Conservation (phyloP, 495 filamentous ascomycete genomes). For the Opeltia flavorubescens region DNA sequence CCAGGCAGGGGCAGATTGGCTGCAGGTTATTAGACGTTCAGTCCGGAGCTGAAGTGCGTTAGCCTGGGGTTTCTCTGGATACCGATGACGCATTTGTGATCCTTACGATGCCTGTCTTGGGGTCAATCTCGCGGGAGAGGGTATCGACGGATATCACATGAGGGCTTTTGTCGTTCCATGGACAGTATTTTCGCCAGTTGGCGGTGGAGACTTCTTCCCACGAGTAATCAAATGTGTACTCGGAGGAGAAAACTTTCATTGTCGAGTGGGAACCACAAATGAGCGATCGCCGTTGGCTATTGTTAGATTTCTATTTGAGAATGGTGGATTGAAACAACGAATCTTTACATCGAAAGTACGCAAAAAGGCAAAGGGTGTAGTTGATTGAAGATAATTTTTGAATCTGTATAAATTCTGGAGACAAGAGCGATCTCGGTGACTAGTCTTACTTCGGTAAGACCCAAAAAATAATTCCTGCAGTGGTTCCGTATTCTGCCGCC, state of each 20-base stretch:
- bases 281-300: no score
- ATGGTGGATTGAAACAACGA: no score
- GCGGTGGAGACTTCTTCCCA: slow-evolving; percentile 98
- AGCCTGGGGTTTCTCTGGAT: background rate
- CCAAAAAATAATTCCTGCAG: no score
- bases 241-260: slow-evolving; percentile 92
- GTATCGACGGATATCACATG: slow-evolving; percentile 95
- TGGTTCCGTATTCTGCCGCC: no score
- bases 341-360: no score
- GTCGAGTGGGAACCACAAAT: background rate
- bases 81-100: no score
- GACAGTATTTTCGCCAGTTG: slow-evolving; percentile 98
- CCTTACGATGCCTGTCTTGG: slow-evolving; percentile 68
- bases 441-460: no score
- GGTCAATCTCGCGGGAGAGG: slow-evolving; percentile 65
- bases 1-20: slow-evolving; percentile 81
- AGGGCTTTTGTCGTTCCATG: slow-evolving; percentile 90
- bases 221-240: slow-evolving; percentile 84
- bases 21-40: slow-evolving; percentile 91
- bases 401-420: no score
- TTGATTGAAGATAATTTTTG: no score
- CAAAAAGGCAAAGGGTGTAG: no score
- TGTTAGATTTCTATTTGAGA: no score
- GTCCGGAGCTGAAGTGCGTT: slow-evolving; percentile 54
- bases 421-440: no score